These are phyloP conservation scores for Pugionium cornutum DNA, from an alignment of 345 rosid genomes.

Conservation along the genomic window DNA sequence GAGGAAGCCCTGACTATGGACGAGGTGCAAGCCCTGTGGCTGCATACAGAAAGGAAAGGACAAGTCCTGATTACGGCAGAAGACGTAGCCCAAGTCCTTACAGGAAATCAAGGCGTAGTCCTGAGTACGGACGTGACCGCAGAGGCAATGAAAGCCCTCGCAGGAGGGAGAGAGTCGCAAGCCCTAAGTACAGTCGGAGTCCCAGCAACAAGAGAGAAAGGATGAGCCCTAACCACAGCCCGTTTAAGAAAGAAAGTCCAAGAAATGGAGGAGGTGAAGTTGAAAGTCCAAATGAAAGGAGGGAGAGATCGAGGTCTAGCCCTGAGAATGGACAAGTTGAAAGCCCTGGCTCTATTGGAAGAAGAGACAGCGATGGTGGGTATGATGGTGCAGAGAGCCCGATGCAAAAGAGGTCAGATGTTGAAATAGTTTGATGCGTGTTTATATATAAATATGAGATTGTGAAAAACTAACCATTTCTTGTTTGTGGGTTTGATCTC, in stretches of 20 bases:
- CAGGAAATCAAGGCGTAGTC: conserved; percentile 62
- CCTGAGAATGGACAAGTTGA: conserved; percentile 59
- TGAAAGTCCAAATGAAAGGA: conserved; percentile 47
- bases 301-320: conserved; percentile 46
- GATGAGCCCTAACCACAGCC: conserved; percentile 51
- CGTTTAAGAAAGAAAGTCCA: conserved; percentile 45
- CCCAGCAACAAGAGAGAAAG: conserved; percentile 51
- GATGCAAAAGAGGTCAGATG: conserved; percentile 36
- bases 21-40: conserved; percentile 67
- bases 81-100: conserved; percentile 62
- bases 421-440: background rate
- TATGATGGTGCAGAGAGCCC: conserved; percentile 42
- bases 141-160: conserved; percentile 61
- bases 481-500: background rate
- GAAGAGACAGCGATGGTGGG: conserved; percentile 39
- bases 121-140: conserved; percentile 54
- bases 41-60: conserved; percentile 60
- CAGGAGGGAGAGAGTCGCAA: conserved; percentile 51
- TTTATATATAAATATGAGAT: background rate
- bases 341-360: conserved; percentile 51
- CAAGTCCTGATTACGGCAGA: conserved; percentile 74
- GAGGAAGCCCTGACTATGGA: conserved; percentile 96
- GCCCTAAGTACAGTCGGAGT: conserved; percentile 53
- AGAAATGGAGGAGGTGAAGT: conserved; percentile 44
- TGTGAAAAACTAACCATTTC: conserved; percentile 3